Evolutionary conservation across 495 filamentous ascomycete species (phyloP).

Genomic region (Aspergillus avenaceus): DNA sequence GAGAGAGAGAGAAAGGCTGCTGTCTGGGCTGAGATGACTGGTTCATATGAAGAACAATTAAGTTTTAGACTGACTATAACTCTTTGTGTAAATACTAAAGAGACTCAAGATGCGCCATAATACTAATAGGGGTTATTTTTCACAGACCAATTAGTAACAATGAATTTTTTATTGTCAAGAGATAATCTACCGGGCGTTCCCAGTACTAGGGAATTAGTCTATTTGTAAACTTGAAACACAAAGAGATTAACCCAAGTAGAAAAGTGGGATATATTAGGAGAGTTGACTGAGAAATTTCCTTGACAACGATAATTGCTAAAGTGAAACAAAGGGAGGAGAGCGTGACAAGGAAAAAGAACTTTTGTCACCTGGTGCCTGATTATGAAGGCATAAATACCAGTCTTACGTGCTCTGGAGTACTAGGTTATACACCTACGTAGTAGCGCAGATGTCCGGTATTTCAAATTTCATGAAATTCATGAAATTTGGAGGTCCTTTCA

Average conservation of each 20-base stretch:
- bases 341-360: not conserved
- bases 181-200: too few relatives aligned
- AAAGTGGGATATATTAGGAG: not conserved
- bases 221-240: not conserved
- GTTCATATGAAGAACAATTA: constrained; percentile 31
- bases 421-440: too few relatives aligned
- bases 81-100: constrained; percentile 37
- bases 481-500: too few relatives aligned
- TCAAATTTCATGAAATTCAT: too few relatives aligned
- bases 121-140: constrained; percentile 33
- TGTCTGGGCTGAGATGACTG: constrained; percentile 44
- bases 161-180: too few relatives aligned
- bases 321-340: not conserved
- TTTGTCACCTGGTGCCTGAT: not conserved
- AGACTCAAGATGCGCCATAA: constrained; percentile 33
- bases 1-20: constrained; percentile 51
- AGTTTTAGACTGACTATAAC: constrained; percentile 23
- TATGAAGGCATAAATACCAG: not conserved
- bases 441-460: too few relatives aligned
- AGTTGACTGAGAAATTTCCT: not conserved
- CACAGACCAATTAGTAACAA: not conserved
- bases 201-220: too few relatives aligned
- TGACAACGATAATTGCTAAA: not conserved
- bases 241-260: not conserved
- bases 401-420: not conserved